Evolutionary conservation across 2,329 filamentous ascomycete species (phyloP), one percentile per base, ranked within the genome.

Genomic region (Fusarium oligoseptatum): DNA sequence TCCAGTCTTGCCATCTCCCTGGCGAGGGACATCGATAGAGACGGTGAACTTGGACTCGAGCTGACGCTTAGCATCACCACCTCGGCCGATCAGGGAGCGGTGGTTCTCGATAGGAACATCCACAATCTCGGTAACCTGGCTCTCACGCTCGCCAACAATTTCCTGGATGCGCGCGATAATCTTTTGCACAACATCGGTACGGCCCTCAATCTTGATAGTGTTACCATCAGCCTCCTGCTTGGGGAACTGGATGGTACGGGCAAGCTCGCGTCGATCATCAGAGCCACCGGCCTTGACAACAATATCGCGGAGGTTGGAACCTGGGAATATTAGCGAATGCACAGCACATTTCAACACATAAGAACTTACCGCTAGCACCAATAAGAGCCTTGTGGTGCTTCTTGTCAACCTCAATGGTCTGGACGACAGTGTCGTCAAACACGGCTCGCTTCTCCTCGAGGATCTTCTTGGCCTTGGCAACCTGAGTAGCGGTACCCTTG

Each of bases 231-330:
- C 90, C 67, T 97, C 95, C 75, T 94, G 92, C 82, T 95, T 95
- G 67, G 97, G 97, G 87, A 99, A 98, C 82, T 96, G 95, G 70
- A 99, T 95, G 78, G 96, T 95, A 73, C 96, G 94, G 61, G 95
- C 94, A 77, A 97, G 90, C 72, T 94, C 92, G 45, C 94, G 92
- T 72, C 93, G 91, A 80, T 98, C 95, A 77, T 95, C 93, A 41
- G 95, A 95, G 11, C 97, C 97, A 72, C 97, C 97, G 56, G 97
- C 95, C 78, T 94, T 91, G 64, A 93, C 88, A 65, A 99, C 94
- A 71, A 99, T 95, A 71, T 94, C 92, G 71, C 94, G 94, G 68
- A 99, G 92, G 80, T 93, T 97, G 52, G 94, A 88, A 78, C 95
- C 94, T 96, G 63, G n/a, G 22, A 34, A 36, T 66, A 73, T 91